Percentiles rank a stretch among this genome's conserved stretches.
phyloP scores from a whole-genome alignment of 306 rosid species.

The Fagus sylvatica region DNA sequence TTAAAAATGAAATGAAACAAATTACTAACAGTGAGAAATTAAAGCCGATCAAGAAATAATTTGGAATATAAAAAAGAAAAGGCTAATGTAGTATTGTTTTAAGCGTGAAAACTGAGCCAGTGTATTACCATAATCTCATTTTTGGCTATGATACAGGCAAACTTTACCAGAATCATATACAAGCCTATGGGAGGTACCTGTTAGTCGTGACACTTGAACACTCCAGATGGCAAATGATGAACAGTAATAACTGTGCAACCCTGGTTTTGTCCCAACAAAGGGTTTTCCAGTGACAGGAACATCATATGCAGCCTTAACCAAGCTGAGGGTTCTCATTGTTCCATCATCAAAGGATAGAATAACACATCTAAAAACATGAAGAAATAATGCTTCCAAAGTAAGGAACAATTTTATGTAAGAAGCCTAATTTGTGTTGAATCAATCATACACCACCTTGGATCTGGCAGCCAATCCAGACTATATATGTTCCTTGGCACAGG shows the following conservation, averaged over 20 bases:
- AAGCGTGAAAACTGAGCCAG: background rate
- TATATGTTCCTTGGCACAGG: constrained; percentile 66
- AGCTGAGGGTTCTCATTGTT: constrained; percentile 72
- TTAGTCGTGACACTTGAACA: constrained; percentile 70
- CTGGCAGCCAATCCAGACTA: constrained; percentile 79
- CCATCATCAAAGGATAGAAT: constrained; percentile 90
- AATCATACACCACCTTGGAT: constrained; percentile 62
- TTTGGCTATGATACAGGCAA: background rate
- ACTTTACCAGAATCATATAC: background rate
- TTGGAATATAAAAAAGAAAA: background rate
- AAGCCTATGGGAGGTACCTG: constrained; percentile 50
- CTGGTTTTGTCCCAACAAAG: constrained; percentile 61
- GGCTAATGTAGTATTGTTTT: background rate
- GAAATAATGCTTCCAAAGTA: constrained; percentile 10
- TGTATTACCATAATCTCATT: background rate
- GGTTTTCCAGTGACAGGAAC: constrained; percentile 67
- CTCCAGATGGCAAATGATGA: constrained; percentile 82
- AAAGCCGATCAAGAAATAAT: background rate
- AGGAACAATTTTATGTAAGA: constrained; percentile 7
- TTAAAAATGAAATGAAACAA: background rate
- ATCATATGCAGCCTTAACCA: constrained; percentile 73
- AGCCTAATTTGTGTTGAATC: constrained; percentile 16
- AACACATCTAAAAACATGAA: constrained; percentile 59
- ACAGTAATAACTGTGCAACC: constrained; percentile 49
- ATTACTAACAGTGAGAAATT: background rate